Conservation (phyloP, 208 protist genomes). For the Leishmania martiniquensis region DNA sequence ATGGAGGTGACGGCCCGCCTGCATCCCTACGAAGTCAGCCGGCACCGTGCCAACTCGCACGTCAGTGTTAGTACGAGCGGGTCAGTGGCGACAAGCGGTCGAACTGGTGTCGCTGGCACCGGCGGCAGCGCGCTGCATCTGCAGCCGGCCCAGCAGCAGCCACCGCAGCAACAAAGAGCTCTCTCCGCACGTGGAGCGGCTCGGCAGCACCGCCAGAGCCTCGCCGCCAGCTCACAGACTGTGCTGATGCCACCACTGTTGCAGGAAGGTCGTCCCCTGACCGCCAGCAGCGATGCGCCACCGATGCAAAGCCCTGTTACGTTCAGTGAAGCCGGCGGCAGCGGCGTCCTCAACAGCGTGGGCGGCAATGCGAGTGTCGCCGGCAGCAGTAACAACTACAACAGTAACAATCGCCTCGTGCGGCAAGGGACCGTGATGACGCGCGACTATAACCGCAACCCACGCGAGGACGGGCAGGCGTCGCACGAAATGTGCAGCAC, state of each 20-base stretch:
- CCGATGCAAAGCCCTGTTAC: neutral
- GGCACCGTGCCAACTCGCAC: slow-evolving; percentile 19
- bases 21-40: slow-evolving; percentile 24
- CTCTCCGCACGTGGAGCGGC: slow-evolving; percentile 19
- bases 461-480: slow-evolving; percentile 34
- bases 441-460: slow-evolving; percentile 33
- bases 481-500: slow-evolving; percentile 17
- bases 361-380: neutral
- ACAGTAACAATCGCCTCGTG: slow-evolving; percentile 17
- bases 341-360: neutral
- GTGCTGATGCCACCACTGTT: neutral
- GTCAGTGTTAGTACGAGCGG: neutral
- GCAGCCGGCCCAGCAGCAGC: neutral
- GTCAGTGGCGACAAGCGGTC: neutral
- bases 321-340: neutral
- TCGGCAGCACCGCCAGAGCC: slow-evolving; percentile 21
- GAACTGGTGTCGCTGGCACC: neutral
- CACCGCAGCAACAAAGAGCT: slow-evolving; percentile 14
- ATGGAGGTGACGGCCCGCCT: slow-evolving; percentile 35
- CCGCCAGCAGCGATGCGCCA: slow-evolving; percentile 12
- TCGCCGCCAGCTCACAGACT: slow-evolving; percentile 4
- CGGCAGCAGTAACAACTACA: slow-evolving; percentile 5
- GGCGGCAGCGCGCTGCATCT: neutral
- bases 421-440: slow-evolving; percentile 24
- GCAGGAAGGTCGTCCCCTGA: neutral